phyloP scores from a whole-genome alignment of 2,329 filamentous ascomycete genomes.

The Tympanopsis confertula region DNA sequence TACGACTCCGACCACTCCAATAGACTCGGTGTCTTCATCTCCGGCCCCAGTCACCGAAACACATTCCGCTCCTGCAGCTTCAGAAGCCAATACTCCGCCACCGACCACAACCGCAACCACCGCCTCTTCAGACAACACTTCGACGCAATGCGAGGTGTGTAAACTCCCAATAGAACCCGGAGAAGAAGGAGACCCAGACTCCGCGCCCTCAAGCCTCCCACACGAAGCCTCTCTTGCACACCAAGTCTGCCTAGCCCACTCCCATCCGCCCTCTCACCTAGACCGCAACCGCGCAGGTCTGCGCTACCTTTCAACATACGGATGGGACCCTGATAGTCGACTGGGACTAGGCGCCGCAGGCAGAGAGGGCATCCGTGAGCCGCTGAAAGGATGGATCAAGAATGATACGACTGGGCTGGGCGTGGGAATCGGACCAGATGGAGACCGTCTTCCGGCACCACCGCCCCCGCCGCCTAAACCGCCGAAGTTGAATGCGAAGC shows the following conservation, averaged over 20 bases:
- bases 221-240: slow-evolving; percentile 41
- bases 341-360: slow-evolving; percentile 33
- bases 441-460: slow-evolving; percentile 6
- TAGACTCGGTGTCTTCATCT: too few species aligned
- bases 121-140: background rate
- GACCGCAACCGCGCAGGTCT: slow-evolving; percentile 43
- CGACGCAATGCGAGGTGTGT: background rate
- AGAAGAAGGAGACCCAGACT: too few species aligned
- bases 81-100: too few species aligned
- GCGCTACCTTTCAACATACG: slow-evolving; percentile 41
- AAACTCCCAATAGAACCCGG: background rate
- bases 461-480: slow-evolving; percentile 10
- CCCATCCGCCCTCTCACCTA: slow-evolving; percentile 43
- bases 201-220: slow-evolving; percentile 5
- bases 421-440: slow-evolving; percentile 9
- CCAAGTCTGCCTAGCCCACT: slow-evolving; percentile 41
- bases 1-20: slow-evolving; percentile 1
- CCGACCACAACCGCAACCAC: background rate
- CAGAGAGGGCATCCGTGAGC: slow-evolving; percentile 40
- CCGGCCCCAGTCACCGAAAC: too few species aligned
- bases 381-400: slow-evolving; percentile 40
- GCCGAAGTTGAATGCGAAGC: slow-evolving; percentile 37
- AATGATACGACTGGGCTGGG: slow-evolving; percentile 41
- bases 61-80: too few species aligned
- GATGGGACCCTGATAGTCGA: slow-evolving; percentile 46